Percentiles rank a stretch among this genome's conserved stretches.
These are phyloP conservation scores for Lachnellula hyalina DNA, from an alignment of 2,329 filamentous ascomycete species.

Conservation along the genomic window DNA sequence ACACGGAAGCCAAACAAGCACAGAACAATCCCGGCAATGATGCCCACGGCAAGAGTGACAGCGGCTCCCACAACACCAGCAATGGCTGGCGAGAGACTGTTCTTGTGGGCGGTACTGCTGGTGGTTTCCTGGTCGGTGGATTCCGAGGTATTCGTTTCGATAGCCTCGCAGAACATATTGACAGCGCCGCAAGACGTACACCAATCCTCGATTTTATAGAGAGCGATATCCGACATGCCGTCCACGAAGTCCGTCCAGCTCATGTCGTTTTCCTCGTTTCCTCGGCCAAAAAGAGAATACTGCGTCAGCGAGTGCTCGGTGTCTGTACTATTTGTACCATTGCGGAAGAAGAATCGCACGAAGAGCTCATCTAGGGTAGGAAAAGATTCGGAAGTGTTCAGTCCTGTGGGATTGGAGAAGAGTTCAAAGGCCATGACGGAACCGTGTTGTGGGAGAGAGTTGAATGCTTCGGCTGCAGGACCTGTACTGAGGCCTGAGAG, in stretches of 20 bases:
- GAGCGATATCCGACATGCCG: conserved; percentile 20
- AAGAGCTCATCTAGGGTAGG: conserved; percentile 34
- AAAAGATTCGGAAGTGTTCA: conserved; percentile 16
- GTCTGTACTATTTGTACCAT: conserved; percentile 31
- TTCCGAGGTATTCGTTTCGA: conserved; percentile 6
- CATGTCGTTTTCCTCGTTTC: conserved; percentile 26
- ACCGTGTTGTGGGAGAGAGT: conserved; percentile 59
- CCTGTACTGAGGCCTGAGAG: conserved; percentile 40
- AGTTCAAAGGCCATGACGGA: conserved; percentile 72
- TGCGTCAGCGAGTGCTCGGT: conserved; percentile 28
- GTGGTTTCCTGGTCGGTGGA: background rate
- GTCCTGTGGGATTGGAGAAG: conserved; percentile 35
- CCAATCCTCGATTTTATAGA: conserved; percentile 24
- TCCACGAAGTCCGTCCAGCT: conserved; percentile 25
- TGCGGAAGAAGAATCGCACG: conserved; percentile 54
- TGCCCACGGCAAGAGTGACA: conserved; percentile 18
- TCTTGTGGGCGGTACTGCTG: background rate
- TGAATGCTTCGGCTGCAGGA: conserved; percentile 42
- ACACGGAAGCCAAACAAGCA: conserved; percentile 25
- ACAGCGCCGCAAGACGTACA: conserved; percentile 21
- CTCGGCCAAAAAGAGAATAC: conserved; percentile 30
- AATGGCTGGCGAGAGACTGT: conserved; percentile 13
- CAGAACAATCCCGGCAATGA: conserved; percentile 12
- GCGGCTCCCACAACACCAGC: conserved; percentile 29
- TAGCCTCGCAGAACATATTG: conserved; percentile 25